Evolutionary conservation across 176 grass and related monocot genomes (phyloP).

Genomic region (Eleusine indica): DNA sequence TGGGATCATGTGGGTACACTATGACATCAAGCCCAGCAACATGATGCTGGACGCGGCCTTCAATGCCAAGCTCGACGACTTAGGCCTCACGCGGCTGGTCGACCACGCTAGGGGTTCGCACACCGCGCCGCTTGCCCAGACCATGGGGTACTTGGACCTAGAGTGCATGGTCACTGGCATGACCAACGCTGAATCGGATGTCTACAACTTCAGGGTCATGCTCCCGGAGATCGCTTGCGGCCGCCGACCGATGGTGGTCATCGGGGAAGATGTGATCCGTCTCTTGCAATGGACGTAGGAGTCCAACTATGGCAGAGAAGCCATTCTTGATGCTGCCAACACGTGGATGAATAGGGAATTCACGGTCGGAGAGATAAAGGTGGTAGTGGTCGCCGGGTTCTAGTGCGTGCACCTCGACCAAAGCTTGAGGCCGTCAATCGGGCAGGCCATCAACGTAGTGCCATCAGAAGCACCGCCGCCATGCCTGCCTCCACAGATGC

Average conservation of each 20-base stretch:
- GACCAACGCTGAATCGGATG: neutral
- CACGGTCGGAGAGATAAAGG: constrained; percentile 8
- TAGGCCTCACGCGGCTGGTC: constrained; percentile 33
- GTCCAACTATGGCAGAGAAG: neutral
- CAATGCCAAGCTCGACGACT: constrained; percentile 51
- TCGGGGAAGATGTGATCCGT: neutral
- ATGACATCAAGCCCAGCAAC: constrained; percentile 53
- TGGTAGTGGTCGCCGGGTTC: constrained; percentile 27
- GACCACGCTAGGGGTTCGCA: constrained; percentile 26
- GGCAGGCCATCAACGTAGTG: constrained; percentile 41
- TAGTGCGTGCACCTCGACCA: constrained; percentile 47
- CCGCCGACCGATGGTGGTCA: neutral
- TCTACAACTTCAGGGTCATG: constrained; percentile 58
- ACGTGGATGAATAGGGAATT: neutral
- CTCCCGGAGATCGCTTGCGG: constrained; percentile 44
- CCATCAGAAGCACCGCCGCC: constrained; percentile 23
- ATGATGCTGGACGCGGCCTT: constrained; percentile 38
- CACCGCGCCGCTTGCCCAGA: constrained; percentile 24
- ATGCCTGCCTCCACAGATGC: constrained; percentile 1
- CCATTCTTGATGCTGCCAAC: constrained; percentile 13
- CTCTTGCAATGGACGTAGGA: constrained; percentile 31
- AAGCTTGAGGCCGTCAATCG: neutral
- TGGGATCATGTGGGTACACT: constrained; percentile 18
- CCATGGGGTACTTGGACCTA: constrained; percentile 46
- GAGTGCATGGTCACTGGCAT: neutral